Evolutionary conservation across 768 basidiomycete species (phyloP), one percentile per base, ranked within the genome.

Genomic region (Auriscalpium vulgare): DNA sequence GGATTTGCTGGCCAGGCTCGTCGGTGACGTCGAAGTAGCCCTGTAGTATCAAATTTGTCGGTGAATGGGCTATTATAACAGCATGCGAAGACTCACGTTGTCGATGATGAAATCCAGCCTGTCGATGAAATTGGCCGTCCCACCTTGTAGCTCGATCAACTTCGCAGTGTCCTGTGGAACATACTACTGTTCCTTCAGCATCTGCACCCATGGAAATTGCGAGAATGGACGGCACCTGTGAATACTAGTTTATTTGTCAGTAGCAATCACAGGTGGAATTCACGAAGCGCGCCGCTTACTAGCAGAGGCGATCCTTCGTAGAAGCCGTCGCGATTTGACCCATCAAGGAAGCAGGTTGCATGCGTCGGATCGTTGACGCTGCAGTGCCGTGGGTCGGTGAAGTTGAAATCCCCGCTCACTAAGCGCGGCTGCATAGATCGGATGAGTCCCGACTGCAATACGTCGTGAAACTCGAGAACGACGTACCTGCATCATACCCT

Each of bases 1-100:
- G 83, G 61, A 85, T 84, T 60, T 84, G 82, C 60, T 83, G 81
- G 3, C 82, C 83, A 0, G 83, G 83, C 61, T 85, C 84, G 62
- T 85, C 75, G 9, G 82, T 83, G 0, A 75, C 71, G 56, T 84
- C 83, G 58, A 84, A 84, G 66, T 82, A 85, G 43, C 72, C 71
- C 77, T 84, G 50, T 16, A 37, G 47, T 13, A 44, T 29, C 29
- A 19, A 50, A 9, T 11, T 13, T 48, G 10, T 34, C 40, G 29
- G 46, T 4, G 10, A 21, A 17, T 37, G 4, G 38, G 9, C 29
- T n/a, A 21, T 40, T 8, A 34, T 23, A 34, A 47, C 14, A 48
- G 47, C 19, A 19, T n/a, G 10, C 23, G 29, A 51, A 7, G 51
- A 40, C 47, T 58, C 55, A 78, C 79, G 60, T 82, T 68, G 44